Conservation (phyloP, 305 asterid species). For the Withania somnifera region DNA sequence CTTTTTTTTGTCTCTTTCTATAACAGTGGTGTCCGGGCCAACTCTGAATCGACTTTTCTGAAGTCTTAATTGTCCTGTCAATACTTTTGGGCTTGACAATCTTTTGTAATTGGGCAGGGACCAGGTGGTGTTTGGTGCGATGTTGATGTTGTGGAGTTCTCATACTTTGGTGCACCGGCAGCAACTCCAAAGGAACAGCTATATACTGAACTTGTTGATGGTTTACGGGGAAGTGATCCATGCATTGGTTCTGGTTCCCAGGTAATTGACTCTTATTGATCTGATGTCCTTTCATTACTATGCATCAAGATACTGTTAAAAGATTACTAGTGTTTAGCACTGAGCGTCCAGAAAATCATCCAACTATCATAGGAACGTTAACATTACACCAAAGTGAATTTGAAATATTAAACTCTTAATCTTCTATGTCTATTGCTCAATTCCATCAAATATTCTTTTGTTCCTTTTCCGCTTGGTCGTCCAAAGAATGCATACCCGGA, state of each 20-base stretch:
- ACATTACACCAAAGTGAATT: neutral
- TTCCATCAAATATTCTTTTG: neutral
- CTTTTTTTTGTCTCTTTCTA: neutral
- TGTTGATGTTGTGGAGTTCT: slow-evolving; percentile 92
- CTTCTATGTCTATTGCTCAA: neutral
- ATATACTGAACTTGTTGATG: slow-evolving; percentile 82
- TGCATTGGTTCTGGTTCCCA: slow-evolving; percentile 95
- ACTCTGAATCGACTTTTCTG: slow-evolving; percentile 1
- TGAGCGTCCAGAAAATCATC: neutral
- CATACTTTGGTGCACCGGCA: slow-evolving; percentile 86
- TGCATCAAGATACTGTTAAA: neutral
- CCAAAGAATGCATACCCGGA: neutral
- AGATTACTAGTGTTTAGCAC: neutral
- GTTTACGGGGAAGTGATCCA: slow-evolving; percentile 82
- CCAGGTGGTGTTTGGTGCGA: slow-evolving; percentile 99
- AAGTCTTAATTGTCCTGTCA: neutral
- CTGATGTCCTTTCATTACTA: neutral
- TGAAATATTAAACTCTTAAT: neutral
- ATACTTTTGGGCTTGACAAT: slow-evolving; percentile 12
- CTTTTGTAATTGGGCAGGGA: slow-evolving; percentile 46
- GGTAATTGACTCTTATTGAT: slow-evolving; percentile 26
- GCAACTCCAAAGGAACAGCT: slow-evolving; percentile 78
- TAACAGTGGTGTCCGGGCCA: neutral
- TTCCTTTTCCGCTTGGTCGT: neutral
- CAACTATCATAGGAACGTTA: neutral